These are phyloP conservation scores for Daldinia decipiens DNA, from an alignment of 495 filamentous ascomycete species.

Conservation along the genomic window DNA sequence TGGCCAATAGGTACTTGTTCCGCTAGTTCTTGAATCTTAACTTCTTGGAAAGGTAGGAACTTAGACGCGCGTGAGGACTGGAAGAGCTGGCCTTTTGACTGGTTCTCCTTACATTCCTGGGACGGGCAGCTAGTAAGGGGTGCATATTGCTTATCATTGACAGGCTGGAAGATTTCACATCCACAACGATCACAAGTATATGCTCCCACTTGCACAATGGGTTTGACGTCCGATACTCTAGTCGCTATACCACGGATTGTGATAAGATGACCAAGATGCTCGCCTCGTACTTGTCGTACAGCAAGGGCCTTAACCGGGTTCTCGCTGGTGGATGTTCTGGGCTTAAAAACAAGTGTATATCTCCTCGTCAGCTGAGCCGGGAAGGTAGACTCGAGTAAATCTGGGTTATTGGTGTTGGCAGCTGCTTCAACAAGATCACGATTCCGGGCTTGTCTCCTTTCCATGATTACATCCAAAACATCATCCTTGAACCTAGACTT, in stretches of 20 bases:
- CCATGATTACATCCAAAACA: conserved; percentile 95
- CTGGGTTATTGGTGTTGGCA: conserved; percentile 72
- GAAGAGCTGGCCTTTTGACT: conserved; percentile 91
- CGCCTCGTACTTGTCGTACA: conserved; percentile 89
- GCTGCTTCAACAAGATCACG: conserved; percentile 72
- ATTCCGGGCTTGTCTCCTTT: conserved; percentile 87
- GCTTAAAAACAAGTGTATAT: conserved; percentile 96
- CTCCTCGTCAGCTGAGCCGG: conserved; percentile 91
- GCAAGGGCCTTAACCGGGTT: conserved; percentile 86
- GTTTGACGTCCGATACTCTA: conserved; percentile 96
- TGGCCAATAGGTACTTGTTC: conserved; percentile 98
- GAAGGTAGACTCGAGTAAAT: conserved; percentile 72
- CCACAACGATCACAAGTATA: conserved; percentile 98
- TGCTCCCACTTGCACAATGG: conserved; percentile 94
- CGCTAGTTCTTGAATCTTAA: conserved; percentile 98
- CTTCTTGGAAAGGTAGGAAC: conserved; percentile 96
- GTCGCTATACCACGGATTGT: conserved; percentile 95
- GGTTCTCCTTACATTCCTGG: conserved; percentile 86
- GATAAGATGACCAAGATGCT: conserved; percentile 91
- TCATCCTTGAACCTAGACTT: conserved; percentile 86
- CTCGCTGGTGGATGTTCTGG: conserved; percentile 74
- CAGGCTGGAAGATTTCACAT: conserved; percentile 96
- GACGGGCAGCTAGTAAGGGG: conserved; percentile 88
- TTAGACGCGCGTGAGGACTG: conserved; percentile 94
- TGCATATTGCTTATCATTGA: conserved; percentile 88